Conservation (phyloP, 1,284 basidiomycete species). For the Malassezia vespertilionis region DNA sequence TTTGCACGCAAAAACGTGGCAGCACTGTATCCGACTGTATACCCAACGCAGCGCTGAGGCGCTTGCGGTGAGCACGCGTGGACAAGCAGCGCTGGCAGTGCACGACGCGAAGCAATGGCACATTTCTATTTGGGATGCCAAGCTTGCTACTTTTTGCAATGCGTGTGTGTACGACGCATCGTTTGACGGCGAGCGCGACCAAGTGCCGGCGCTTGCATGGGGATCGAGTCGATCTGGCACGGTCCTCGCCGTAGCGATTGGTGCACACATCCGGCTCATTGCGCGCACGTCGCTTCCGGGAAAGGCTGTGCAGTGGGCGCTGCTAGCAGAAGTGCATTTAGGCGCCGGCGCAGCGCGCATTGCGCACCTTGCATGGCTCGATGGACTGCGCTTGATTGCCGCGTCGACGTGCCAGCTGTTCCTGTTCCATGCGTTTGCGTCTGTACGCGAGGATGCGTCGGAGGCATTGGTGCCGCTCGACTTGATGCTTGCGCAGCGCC, state of each 20-base stretch:
- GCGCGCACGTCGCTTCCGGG: too few relatives aligned
- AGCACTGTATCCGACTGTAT: neutral
- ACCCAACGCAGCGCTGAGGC: neutral
- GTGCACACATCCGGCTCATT: neutral
- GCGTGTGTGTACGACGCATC: neutral
- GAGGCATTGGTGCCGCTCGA: neutral
- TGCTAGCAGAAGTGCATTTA: constrained; percentile 1
- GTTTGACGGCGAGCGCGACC: neutral
- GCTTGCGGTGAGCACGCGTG: neutral
- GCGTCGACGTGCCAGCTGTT: constrained; percentile 15
- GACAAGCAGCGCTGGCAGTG: neutral
- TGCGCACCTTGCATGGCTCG: constrained; percentile 8
- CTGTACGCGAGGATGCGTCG: neutral
- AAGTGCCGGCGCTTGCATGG: neutral
- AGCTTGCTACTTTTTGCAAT: neutral
- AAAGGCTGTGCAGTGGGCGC: too few relatives aligned
- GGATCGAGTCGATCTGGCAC: too few relatives aligned
- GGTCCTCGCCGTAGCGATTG: neutral
- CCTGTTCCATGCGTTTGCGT: constrained; percentile 3
- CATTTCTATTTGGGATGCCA: neutral
- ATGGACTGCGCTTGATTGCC: constrained; percentile 4
- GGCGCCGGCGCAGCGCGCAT: neutral
- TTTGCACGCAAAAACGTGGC: neutral
- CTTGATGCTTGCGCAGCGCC: neutral
- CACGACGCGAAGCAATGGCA: neutral